A percentile compares a stretch with the other conserved stretches of the same genome.
Conservation (phyloP, 495 filamentous ascomycete species). For the Penicillium crystallinum region DNA sequence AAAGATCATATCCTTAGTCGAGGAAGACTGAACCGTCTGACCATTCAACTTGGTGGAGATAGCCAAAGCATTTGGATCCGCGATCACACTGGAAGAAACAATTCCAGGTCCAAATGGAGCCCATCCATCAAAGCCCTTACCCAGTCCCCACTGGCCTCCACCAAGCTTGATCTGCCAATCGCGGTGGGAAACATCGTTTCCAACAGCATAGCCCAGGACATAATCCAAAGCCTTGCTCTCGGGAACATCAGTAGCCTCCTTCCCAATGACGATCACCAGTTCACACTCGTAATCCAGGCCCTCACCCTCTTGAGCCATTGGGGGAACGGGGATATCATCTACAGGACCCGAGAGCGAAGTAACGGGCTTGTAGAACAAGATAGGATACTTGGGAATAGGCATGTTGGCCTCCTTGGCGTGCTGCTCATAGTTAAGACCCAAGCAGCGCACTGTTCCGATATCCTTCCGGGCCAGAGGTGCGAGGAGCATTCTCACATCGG, state of each 20-base stretch:
- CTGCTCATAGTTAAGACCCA: constrained; percentile 77
- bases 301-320: constrained; percentile 51
- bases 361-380: constrained; percentile 79
- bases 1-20: constrained; percentile 80
- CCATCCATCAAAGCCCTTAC: constrained; percentile 87
- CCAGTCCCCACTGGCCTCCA: constrained; percentile 74
- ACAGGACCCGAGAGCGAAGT: constrained; percentile 66
- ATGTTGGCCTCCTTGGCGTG: constrained; percentile 76
- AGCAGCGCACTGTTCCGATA: constrained; percentile 68
- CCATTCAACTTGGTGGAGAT: constrained; percentile 72
- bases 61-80: constrained; percentile 61
- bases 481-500: constrained; percentile 62
- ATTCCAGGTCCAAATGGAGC: constrained; percentile 83
- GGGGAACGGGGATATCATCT: constrained; percentile 62
- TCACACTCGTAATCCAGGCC: constrained; percentile 85
- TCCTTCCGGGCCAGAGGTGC: constrained; percentile 65
- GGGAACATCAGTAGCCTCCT: constrained; percentile 60
- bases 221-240: constrained; percentile 65
- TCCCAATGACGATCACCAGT: constrained; percentile 73
- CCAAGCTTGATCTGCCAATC: constrained; percentile 78
- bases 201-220: constrained; percentile 74
- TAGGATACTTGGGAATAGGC: constrained; percentile 68
- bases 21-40: constrained; percentile 63
- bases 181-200: constrained; percentile 79
- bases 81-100: constrained; percentile 59